Percentiles rank a stretch among this genome's conserved stretches.
Evolutionary conservation across 306 rosid genomes (phyloP).

Genomic region (Ochetophila trinervis): DNA sequence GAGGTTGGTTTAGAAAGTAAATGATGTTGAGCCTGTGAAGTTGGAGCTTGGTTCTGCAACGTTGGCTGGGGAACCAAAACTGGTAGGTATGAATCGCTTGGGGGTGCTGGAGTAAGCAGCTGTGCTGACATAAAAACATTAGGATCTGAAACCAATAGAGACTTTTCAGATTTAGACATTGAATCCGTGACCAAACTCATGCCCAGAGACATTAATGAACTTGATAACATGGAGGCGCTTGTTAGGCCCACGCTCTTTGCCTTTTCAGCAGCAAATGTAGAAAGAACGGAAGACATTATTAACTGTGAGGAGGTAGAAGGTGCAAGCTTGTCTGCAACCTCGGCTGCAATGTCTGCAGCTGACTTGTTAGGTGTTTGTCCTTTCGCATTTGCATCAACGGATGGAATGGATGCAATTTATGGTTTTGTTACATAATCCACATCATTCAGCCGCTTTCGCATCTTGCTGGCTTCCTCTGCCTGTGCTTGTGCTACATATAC

Average conservation of each 20-base stretch:
- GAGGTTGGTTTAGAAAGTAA: constrained; percentile 51
- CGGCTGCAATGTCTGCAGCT: constrained; percentile 87
- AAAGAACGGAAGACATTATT: constrained; percentile 87
- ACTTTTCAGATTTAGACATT: constrained; percentile 41
- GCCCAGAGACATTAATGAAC: too few species aligned
- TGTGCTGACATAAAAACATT: constrained; percentile 54
- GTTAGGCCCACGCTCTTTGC: constrained; percentile 64
- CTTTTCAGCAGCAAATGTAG: constrained; percentile 86
- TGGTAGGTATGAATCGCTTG: constrained; percentile 68
- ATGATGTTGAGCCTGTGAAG: constrained; percentile 69
- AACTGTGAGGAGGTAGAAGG: constrained; percentile 89
- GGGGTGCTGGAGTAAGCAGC: constrained; percentile 40
- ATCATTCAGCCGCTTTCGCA: constrained; percentile 59
- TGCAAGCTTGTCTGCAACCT: constrained; percentile 90
- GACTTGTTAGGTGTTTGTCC: constrained; percentile 58
- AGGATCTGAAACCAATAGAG: constrained; percentile 46
- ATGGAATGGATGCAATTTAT: constrained; percentile 31
- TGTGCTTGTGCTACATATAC: constrained; percentile 82
- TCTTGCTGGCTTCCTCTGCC: constrained; percentile 74
- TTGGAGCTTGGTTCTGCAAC: constrained; percentile 47
- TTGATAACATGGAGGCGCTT: constrained; percentile 25
- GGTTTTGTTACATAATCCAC: constrained; percentile 53
- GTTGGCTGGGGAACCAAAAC: constrained; percentile 49
- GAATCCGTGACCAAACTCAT: constrained; percentile 33
- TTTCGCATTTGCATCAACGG: constrained; percentile 36